A percentile compares a stretch with the other conserved stretches of the same genome.
phyloP scores from a whole-genome alignment of 768 basidiomycete genomes.

The Lentinula edodes region DNA sequence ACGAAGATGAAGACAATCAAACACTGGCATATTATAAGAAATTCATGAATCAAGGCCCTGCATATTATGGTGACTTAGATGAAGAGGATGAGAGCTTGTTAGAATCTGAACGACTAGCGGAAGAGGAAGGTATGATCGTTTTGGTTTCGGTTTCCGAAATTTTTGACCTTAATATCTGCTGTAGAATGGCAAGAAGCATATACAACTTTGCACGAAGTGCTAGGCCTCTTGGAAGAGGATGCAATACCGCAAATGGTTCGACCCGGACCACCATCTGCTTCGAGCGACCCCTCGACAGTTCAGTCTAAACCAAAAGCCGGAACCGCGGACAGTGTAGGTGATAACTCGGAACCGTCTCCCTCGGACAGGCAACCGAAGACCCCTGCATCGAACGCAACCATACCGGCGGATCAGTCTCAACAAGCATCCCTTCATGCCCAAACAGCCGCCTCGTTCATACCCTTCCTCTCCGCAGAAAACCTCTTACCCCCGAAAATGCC shows the following conservation, averaged over 20 bases:
- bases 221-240: conserved; percentile 47
- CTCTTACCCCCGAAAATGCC: conserved; percentile 75
- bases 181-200: conserved; percentile 70
- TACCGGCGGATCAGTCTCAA: neutral
- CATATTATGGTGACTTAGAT: conserved; percentile 90
- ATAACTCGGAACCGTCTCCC: conserved; percentile 6
- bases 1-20: conserved; percentile 86
- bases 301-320: conserved; percentile 16
- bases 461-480: conserved; percentile 69
- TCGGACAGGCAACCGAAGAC: neutral
- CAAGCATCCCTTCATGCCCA: conserved; percentile 37
- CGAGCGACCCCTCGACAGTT: conserved; percentile 34
- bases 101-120: conserved; percentile 64
- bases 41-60: conserved; percentile 81
- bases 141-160: neutral
- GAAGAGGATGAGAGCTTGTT: conserved; percentile 67
- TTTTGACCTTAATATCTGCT: neutral
- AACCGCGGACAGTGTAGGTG: neutral
- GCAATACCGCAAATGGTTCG: conserved; percentile 61
- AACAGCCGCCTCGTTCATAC: conserved; percentile 63
- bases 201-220: conserved; percentile 43
- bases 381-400: conserved; percentile 16
- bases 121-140: conserved; percentile 54
- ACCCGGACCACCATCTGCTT: conserved; percentile 13
- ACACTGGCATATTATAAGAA: conserved; percentile 75